phyloP scores from a whole-genome alignment of 148 eudicot genomes.

The Beta vulgaris region DNA sequence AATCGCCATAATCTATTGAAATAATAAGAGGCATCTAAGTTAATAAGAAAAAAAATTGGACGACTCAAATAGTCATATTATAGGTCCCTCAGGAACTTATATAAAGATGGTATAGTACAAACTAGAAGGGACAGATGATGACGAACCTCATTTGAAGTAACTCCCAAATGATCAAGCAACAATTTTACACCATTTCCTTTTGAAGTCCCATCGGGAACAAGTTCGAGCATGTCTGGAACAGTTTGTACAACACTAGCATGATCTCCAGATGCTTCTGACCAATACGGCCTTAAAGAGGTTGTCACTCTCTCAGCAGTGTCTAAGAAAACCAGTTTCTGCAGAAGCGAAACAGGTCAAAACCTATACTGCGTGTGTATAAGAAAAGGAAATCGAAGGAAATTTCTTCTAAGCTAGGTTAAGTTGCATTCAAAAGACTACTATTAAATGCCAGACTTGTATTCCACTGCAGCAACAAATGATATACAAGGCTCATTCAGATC shows the following conservation, averaged over 20 bases:
- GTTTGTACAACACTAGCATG: conserved; percentile 87
- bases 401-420: not conserved
- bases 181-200: conserved; percentile 80
- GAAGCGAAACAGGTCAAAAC: not conserved
- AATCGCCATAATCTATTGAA: conserved; percentile 79
- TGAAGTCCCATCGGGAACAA: conserved; percentile 83
- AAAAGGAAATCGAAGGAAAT: not conserved
- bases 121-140: not conserved
- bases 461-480: not conserved
- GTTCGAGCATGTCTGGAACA: conserved; percentile 80
- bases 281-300: conserved; percentile 67
- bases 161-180: conserved; percentile 79
- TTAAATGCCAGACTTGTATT: not conserved
- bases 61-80: too few species aligned
- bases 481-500: not conserved
- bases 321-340: conserved; percentile 84
- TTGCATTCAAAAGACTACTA: not conserved
- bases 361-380: not conserved
- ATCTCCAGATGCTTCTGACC: conserved; percentile 73
- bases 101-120: not conserved
- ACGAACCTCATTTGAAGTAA: conserved; percentile 59
- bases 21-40: too few species aligned
- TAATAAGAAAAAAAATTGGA: too few species aligned
- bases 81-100: not conserved
- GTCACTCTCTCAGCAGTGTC: conserved; percentile 77